Conservation (phyloP, 352 stramenopile species). For the Pythium vanterpoolii region DNA sequence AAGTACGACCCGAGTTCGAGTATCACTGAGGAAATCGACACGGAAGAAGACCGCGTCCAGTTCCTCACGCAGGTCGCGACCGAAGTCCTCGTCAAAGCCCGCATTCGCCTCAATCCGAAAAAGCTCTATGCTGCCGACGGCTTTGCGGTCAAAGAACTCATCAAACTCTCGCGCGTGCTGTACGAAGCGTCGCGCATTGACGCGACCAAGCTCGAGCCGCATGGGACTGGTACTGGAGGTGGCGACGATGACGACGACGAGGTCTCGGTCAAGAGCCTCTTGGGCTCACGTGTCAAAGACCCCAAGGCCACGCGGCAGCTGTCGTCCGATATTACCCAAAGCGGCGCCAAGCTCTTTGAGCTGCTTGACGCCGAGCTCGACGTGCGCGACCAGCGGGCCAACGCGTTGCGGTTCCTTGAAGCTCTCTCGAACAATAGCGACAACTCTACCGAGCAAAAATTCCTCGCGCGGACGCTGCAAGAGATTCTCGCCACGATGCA, state of each 20-base stretch:
- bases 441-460: slow-evolving; percentile 81
- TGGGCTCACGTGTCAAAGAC: slow-evolving; percentile 81
- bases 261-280: slow-evolving; percentile 62
- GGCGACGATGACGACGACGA: slow-evolving; percentile 71
- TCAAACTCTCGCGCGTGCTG: slow-evolving; percentile 93
- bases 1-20: slow-evolving; percentile 85
- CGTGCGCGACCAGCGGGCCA: slow-evolving; percentile 70
- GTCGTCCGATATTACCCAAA: slow-evolving; percentile 93
- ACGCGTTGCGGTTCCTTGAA: slow-evolving; percentile 93
- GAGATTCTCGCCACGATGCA: slow-evolving; percentile 68
- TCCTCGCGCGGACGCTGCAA: slow-evolving; percentile 84
- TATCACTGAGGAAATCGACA: slow-evolving; percentile 93
- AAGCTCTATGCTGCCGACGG: slow-evolving; percentile 95
- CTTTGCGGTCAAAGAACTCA: slow-evolving; percentile 91
- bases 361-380: slow-evolving; percentile 90
- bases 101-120: slow-evolving; percentile 93
- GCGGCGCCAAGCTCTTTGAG: slow-evolving; percentile 90
- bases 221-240: slow-evolving; percentile 17
- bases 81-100: slow-evolving; percentile 86
- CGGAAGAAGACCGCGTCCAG: slow-evolving; percentile 92
- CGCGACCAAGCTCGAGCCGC: slow-evolving; percentile 39
- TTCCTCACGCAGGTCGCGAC: slow-evolving; percentile 89
- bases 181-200: slow-evolving; percentile 87
- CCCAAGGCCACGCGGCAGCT: slow-evolving; percentile 89
- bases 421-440: slow-evolving; percentile 83